Evolutionary conservation across 176 grass and related monocot genomes (phyloP).

Genomic region (Lolium multiflorum): DNA sequence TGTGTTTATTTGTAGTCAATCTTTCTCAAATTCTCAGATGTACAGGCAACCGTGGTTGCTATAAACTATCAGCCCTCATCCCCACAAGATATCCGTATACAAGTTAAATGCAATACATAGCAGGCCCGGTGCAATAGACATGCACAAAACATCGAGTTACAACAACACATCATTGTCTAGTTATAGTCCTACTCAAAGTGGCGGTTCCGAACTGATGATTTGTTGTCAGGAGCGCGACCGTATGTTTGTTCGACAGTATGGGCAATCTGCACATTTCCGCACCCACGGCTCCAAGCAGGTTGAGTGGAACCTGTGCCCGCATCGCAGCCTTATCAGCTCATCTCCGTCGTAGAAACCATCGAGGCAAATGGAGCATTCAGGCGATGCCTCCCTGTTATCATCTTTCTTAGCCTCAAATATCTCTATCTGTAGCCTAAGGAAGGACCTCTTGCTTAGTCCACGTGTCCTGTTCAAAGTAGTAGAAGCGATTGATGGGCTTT

Average conservation of each 20-base stretch:
- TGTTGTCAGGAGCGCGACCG: slow-evolving; percentile 38
- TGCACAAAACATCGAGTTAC: slow-evolving; percentile 15
- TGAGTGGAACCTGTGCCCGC: slow-evolving; percentile 81
- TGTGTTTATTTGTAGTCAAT: background rate
- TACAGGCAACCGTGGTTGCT: background rate
- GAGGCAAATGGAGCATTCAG: slow-evolving; percentile 91
- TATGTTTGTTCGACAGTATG: slow-evolving; percentile 80
- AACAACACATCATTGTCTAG: background rate
- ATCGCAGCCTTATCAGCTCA: slow-evolving; percentile 65
- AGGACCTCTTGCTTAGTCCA: slow-evolving; percentile 75
- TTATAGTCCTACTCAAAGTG: slow-evolving; percentile 36
- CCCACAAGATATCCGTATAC: background rate
- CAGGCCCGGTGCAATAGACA: background rate
- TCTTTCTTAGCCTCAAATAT: slow-evolving; percentile 68
- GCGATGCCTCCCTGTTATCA: slow-evolving; percentile 44
- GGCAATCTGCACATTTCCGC: slow-evolving; percentile 80
- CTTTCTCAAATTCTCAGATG: background rate
- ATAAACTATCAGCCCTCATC: slow-evolving; percentile 3
- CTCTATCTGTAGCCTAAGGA: slow-evolving; percentile 62
- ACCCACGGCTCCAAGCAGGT: slow-evolving; percentile 87
- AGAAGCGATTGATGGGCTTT: slow-evolving; percentile 25
- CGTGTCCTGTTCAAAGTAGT: slow-evolving; percentile 51
- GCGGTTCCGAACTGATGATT: background rate
- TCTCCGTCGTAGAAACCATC: slow-evolving; percentile 68
- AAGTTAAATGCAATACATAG: background rate